Evolutionary conservation across 1,284 basidiomycete genomes (phyloP), one percentile per base, ranked within the genome.

Genomic region (Phellinidium pouzarii): DNA sequence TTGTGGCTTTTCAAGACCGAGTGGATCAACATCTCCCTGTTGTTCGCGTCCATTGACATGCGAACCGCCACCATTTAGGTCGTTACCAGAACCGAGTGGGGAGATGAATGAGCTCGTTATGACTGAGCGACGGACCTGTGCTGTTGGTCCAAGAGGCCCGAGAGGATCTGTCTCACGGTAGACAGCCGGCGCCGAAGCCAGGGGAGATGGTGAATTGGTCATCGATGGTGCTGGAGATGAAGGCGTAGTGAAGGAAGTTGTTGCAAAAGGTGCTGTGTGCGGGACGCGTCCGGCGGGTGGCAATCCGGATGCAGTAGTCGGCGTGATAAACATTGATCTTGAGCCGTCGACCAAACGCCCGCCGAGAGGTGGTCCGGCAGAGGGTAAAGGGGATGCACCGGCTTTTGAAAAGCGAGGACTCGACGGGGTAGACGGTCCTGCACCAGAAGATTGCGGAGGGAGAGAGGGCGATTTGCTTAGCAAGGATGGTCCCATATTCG

Each of bases 301-400:
- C 8, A 11, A 19, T 12, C 17, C 42, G 12, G 57, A 22, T 7
- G 62, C 57, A 9, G 71, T 55, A 45, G 71, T 12, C 17, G 65
- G 65, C 53, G 79, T 75, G 64, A 85, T 72, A 58, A 86, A 85
- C 85, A 87, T 87, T 2, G 86, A 87, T 64, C 80, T 80, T 2
- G 85, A 81, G 25, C 84, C 84, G 60, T 88, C 84, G 34, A 78
- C 74, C 48, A 84, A 76, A 7, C 77, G 78, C 27, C 81, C 82
- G 44, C 82, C 80, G 17, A 83, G 73, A 12, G 78, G 80, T 8
- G 82, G 77, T 19, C 63, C 70, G 46, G 71, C 60, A 52, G 58
- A 43, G 59, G 64, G 60, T 38, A 61, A 56, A 12, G 61, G 31
- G 2, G 59, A 29, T 41, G 45, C 34, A 53, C 37, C n/a, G 36